A percentile compares a stretch with the other conserved stretches of the same genome.
Evolutionary conservation across 2,329 filamentous ascomycete species (phyloP).

Genomic region (Aspergillus transmontanensis): DNA sequence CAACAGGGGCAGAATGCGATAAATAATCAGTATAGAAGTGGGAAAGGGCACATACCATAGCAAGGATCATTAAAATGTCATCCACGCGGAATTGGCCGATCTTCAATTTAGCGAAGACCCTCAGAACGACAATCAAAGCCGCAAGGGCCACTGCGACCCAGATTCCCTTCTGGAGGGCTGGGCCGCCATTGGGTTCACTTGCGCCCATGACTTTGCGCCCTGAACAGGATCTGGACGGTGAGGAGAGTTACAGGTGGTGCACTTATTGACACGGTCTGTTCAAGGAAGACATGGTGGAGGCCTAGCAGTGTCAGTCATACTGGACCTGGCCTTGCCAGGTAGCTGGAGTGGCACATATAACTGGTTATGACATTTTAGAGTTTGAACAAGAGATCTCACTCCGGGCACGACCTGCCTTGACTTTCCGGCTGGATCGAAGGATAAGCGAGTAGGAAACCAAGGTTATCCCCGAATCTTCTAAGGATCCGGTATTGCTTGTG

Average conservation of each 20-base stretch:
- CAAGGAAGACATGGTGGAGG: background rate
- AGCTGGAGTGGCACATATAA: background rate
- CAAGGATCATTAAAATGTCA: conserved; percentile 34
- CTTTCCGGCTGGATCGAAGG: background rate
- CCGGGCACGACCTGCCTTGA: background rate
- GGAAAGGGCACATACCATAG: conserved; percentile 20
- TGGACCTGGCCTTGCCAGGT: background rate
- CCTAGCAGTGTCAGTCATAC: background rate
- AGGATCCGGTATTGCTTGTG: background rate
- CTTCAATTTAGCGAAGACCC: conserved; percentile 33
- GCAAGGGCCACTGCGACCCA: conserved; percentile 32
- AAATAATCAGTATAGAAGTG: too few relatives aligned
- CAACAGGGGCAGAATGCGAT: too few relatives aligned
- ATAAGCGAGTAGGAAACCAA: background rate
- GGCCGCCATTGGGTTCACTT: conserved; percentile 16
- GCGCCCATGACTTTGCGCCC: background rate
- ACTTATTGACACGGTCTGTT: background rate
- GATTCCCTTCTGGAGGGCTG: conserved; percentile 26
- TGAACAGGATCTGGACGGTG: background rate
- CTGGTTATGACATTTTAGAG: background rate
- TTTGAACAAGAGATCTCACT: background rate
- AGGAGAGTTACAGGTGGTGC: background rate
- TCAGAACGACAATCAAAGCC: conserved; percentile 27
- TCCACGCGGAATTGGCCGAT: conserved; percentile 31
- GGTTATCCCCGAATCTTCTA: background rate